These are phyloP conservation scores for Eremochloa ophiuroides DNA, from an alignment of 176 grass and related monocot genomes.

Conservation along the genomic window DNA sequence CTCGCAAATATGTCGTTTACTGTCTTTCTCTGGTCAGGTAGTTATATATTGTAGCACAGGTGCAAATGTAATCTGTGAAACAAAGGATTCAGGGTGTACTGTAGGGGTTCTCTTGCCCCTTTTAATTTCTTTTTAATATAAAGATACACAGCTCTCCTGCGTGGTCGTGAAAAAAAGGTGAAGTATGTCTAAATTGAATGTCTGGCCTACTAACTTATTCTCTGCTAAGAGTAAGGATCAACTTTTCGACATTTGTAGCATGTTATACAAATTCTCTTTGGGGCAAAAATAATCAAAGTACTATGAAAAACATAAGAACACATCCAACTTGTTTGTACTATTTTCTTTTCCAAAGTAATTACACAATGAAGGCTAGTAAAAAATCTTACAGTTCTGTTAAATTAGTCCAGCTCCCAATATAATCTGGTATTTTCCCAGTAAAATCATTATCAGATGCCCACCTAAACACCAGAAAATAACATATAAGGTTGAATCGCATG, in stretches of 20 bases:
- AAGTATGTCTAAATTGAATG: not conserved
- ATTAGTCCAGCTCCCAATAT: slow-evolving; percentile 45
- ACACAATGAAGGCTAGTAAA: not conserved
- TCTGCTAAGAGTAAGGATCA: not conserved
- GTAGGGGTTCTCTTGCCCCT: no score
- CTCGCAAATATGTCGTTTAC: no score
- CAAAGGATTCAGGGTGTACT: no score
- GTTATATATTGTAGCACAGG: no score
- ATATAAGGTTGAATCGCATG: not conserved
- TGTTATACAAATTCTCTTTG: no score
- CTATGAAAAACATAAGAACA: not conserved
- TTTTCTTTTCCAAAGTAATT: not conserved
- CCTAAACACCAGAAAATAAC: slow-evolving; percentile 23
- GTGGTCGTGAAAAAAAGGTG: not conserved
- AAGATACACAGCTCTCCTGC: not conserved
- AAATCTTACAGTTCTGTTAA: slow-evolving; percentile 43
- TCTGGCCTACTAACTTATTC: not conserved
- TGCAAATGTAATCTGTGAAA: no score
- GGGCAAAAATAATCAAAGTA: not conserved
- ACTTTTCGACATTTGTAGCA: no score
- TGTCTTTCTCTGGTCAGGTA: no score
- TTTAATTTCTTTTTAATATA: not conserved
- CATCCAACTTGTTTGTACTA: not conserved
- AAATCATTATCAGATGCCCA: slow-evolving; percentile 63
- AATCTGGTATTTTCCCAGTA: slow-evolving; percentile 60